Evolutionary conservation across 2,329 filamentous ascomycete species (phyloP).

Genomic region (Trichoderma semiorbis): DNA sequence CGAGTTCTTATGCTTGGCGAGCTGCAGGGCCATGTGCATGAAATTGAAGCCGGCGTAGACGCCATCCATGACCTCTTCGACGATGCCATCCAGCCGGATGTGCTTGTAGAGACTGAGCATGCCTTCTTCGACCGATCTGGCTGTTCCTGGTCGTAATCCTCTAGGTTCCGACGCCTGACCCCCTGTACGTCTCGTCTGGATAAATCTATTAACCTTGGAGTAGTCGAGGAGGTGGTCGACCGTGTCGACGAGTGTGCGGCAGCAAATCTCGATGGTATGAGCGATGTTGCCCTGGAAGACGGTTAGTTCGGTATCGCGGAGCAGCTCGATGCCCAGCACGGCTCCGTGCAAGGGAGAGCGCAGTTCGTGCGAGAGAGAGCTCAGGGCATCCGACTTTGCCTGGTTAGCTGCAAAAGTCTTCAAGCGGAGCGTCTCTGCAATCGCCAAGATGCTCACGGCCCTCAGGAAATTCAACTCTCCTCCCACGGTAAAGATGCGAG

Average conservation of each 20-base stretch:
- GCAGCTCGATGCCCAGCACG: conserved; percentile 50
- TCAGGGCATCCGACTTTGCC: conserved; percentile 56
- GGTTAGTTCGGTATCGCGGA: conserved; percentile 49
- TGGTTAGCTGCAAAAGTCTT: conserved; percentile 37
- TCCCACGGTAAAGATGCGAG: conserved; percentile 42
- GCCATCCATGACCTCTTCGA: conserved; percentile 47
- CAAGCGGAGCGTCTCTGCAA: conserved; percentile 52
- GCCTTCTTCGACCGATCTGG: conserved; percentile 15
- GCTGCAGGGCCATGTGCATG: conserved; percentile 28
- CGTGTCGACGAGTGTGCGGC: conserved; percentile 50
- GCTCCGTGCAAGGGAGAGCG: conserved; percentile 60
- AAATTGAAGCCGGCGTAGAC: conserved; percentile 46
- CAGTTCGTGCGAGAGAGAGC: conserved; percentile 59
- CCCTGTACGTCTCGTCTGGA: conserved; percentile 11
- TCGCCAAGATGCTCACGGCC: conserved; percentile 53
- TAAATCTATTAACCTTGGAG: conserved; percentile 50
- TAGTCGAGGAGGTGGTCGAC: conserved; percentile 54
- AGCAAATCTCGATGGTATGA: conserved; percentile 49
- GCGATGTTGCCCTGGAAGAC: conserved; percentile 46
- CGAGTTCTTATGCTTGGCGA: conserved; percentile 18
- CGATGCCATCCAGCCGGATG: conserved; percentile 38
- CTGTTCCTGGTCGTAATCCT: conserved; percentile 2
- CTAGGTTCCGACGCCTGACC: background rate
- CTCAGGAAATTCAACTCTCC: conserved; percentile 50
- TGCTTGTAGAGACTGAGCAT: conserved; percentile 25